Base-by-base conservation (phyloP, 305 asterid species). In the Fraxinus sp. region DNA sequence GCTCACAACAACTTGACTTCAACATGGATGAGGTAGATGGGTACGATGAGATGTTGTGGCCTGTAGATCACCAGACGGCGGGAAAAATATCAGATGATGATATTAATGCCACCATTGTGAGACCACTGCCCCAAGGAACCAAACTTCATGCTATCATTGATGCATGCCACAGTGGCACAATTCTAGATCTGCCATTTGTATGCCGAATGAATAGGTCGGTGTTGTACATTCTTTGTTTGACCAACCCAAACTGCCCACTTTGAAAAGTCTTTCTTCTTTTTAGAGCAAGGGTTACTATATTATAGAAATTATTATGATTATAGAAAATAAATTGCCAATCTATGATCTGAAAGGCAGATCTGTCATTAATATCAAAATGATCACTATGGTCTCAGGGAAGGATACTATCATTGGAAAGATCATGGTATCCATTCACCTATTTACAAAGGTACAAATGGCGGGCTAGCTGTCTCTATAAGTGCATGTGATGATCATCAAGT, bases 111-210 rank as follows among this genome's bases (percentile, higher is more conserved):
- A 88, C 92, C 68, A 89, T 90, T 16, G 96, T 92, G 70, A 87
- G 86, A 79, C 92, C 93, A 74, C 90, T 92, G 16, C 90, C 90
- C 46, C 77, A 9, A 35, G 95, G 94, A 33, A 89, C 79, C 77
- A 89, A 82, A 83, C 92, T 92, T 39, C 96, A 90, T 24, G 94
- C 92, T 57, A 88, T 90, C 64, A 68, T 90, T 52, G 95, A 92
- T 71, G 88, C 94, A 5, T 92, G 95, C 89, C 91, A 89, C 78
- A 92, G 95, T 76, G 95, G 95, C 39, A 92, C 95, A 13, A 62
- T 89, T 55, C 92, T 92, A 75, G 95, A 92, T 84, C 88, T 92
- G 11, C 92, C 91, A 37, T 88, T 46, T 79, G 82, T 92, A 13
- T 90, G 95, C 90, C 86, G 89, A 78, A 89, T 89, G 85, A 86